phyloP scores from a whole-genome alignment of 495 filamentous ascomycete genomes.

The Aspergillus funiculosus region DNA sequence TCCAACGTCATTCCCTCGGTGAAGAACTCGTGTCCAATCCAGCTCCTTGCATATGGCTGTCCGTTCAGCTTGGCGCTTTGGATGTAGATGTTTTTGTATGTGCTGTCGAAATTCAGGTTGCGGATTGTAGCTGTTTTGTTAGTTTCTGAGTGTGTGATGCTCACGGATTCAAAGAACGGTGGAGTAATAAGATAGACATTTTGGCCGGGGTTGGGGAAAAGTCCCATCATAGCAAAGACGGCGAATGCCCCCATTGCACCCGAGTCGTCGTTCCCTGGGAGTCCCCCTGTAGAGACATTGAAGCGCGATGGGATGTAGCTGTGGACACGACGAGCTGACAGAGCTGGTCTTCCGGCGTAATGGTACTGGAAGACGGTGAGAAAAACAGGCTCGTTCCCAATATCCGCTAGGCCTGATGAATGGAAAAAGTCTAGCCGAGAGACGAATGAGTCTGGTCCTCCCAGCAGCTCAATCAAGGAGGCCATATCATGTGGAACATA shows the following conservation, averaged over 20 bases:
- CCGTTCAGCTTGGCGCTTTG: constrained; percentile 68
- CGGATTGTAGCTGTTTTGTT: constrained; percentile 55
- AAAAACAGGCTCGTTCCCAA: constrained; percentile 68
- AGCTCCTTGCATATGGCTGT: constrained; percentile 57
- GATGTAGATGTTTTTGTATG: constrained; percentile 56
- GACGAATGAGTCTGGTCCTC: constrained; percentile 53
- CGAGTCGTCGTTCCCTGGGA: constrained; percentile 57
- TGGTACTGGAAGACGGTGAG: constrained; percentile 68
- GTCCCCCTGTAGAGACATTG: constrained; percentile 36
- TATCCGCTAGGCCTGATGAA: constrained; percentile 50
- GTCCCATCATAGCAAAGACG: constrained; percentile 55
- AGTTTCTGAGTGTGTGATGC: constrained; percentile 51
- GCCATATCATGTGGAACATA: constrained; percentile 68
- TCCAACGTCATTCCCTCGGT: constrained; percentile 63
- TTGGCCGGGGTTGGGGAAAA: constrained; percentile 54
- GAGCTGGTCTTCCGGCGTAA: constrained; percentile 62
- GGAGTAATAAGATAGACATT: constrained; percentile 51
- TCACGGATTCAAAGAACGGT: constrained; percentile 52
- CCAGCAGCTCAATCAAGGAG: constrained; percentile 52
- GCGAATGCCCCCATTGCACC: constrained; percentile 58
- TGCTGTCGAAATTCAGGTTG: constrained; percentile 55
- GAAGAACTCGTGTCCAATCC: constrained; percentile 74
- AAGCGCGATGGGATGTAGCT: constrained; percentile 43
- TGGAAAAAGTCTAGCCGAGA: constrained; percentile 59
- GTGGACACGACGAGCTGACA: constrained; percentile 41